Conservation (phyloP, 2,329 filamentous ascomycete genomes). For the Apiospora arundinis region DNA sequence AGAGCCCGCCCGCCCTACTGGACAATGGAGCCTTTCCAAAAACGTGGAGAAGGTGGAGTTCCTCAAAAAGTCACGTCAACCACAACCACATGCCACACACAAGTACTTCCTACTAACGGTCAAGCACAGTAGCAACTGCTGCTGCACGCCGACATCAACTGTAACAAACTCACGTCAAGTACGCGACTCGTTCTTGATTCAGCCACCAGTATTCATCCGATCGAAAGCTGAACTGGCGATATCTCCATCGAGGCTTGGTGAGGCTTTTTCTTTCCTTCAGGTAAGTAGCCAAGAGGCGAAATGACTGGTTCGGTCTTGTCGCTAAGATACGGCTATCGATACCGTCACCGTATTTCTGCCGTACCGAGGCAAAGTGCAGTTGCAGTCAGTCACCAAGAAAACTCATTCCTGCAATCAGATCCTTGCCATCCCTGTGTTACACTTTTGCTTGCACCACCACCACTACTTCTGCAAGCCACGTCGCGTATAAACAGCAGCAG, state of each 20-base stretch:
- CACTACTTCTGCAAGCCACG: slow-evolving; percentile 5
- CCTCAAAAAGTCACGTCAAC: no score
- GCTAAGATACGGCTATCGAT: no score
- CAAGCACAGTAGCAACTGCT: no score
- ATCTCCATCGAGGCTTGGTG: background rate
- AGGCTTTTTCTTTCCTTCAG: background rate
- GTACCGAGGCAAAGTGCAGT: no score
- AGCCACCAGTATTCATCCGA: no score
- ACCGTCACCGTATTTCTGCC: no score
- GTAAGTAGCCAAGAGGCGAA: background rate
- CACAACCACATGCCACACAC: no score
- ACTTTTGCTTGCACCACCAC: background rate
- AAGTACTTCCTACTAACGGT: no score
- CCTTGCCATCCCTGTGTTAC: background rate
- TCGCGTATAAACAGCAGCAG: background rate
- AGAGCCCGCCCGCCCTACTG: no score
- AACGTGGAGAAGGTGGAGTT: background rate
- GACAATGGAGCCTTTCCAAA: background rate
- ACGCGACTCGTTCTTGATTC: background rate
- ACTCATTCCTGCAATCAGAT: background rate
- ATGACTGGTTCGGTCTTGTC: background rate
- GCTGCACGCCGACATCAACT: background rate
- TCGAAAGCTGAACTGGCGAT: background rate
- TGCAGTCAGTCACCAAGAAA: no score
- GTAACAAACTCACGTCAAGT: background rate